Evolutionary conservation across 1,284 basidiomycete species (phyloP).

Genomic region (Bjerkandera adusta): DNA sequence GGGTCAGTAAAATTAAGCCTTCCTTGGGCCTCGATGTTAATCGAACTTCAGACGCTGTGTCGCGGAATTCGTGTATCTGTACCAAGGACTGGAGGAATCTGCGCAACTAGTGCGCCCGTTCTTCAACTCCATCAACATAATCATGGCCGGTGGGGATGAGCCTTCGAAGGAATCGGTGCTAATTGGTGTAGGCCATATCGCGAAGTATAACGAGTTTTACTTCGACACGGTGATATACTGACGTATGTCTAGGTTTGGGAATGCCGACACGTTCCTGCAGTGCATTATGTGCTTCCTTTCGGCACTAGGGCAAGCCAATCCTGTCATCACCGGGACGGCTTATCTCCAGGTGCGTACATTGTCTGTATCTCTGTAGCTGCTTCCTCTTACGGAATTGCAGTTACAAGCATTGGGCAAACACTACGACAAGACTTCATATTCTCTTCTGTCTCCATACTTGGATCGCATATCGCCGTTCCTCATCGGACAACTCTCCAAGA

Average conservation of each 20-base stretch:
- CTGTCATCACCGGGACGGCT: constrained; percentile 67
- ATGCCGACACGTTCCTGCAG: constrained; percentile 53
- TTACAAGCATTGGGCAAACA: constrained; percentile 56
- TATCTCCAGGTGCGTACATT: constrained; percentile 60
- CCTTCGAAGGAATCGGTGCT: constrained; percentile 59
- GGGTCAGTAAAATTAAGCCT: constrained; percentile 67
- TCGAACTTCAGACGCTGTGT: constrained; percentile 50
- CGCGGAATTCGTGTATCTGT: constrained; percentile 43
- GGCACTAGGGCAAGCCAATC: constrained; percentile 66
- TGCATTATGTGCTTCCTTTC: constrained; percentile 66
- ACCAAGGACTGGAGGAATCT: constrained; percentile 29
- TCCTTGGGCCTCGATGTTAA: constrained; percentile 6
- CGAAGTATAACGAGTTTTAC: constrained; percentile 46
- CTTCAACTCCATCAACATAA: constrained; percentile 46
- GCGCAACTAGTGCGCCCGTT: constrained; percentile 38
- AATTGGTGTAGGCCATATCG: constrained; percentile 58
- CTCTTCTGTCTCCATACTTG: constrained; percentile 69
- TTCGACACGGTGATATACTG: too few species aligned
- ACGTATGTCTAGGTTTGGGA: constrained; percentile 53
- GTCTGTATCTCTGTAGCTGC: too few species aligned
- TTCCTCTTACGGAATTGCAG: constrained; percentile 35
- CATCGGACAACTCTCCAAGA: constrained; percentile 54
- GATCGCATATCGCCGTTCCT: constrained; percentile 68
- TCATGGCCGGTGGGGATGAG: constrained; percentile 43
- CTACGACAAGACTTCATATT: constrained; percentile 67